Percentiles rank a stretch among this genome's conserved stretches.
Evolutionary conservation across 1,284 basidiomycete species (phyloP).

Genomic region (Boletus austroedulis): DNA sequence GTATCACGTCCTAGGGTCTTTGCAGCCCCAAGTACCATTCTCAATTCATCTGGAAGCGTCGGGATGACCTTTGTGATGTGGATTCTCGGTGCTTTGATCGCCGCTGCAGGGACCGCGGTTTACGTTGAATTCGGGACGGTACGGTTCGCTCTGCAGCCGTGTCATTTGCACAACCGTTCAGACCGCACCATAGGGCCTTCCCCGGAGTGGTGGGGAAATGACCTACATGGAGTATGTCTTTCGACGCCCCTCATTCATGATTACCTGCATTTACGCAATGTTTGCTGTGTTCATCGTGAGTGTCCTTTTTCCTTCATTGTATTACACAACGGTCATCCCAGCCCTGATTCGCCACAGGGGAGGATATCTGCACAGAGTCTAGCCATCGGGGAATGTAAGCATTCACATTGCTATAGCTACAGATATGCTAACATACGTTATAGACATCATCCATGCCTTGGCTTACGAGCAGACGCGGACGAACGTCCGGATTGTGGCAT

Average conservation of each 20-base stretch:
- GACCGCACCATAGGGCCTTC: conserved; percentile 48
- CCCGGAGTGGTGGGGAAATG: conserved; percentile 73
- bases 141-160: conserved; percentile 24
- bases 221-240: conserved; percentile 74
- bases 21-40: conserved; percentile 67
- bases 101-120: conserved; percentile 63
- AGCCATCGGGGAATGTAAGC: conserved; percentile 65
- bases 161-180: not conserved
- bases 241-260: conserved; percentile 58
- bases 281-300: conserved; percentile 61
- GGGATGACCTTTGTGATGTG: conserved; percentile 68
- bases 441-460: conserved; percentile 55
- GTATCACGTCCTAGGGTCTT: conserved; percentile 52
- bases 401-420: not conserved
- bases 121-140: conserved; percentile 74
- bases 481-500: conserved; percentile 50
- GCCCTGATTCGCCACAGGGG: conserved; percentile 35
- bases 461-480: conserved; percentile 44
- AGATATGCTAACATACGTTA: not conserved
- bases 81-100: conserved; percentile 64
- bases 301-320: not conserved
- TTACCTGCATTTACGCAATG: conserved; percentile 56
- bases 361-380: conserved; percentile 54
- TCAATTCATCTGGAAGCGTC: conserved; percentile 61
- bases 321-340: not conserved